Conservation (phyloP, 2,329 filamentous ascomycete genomes). For the Penicillium olsonii region DNA sequence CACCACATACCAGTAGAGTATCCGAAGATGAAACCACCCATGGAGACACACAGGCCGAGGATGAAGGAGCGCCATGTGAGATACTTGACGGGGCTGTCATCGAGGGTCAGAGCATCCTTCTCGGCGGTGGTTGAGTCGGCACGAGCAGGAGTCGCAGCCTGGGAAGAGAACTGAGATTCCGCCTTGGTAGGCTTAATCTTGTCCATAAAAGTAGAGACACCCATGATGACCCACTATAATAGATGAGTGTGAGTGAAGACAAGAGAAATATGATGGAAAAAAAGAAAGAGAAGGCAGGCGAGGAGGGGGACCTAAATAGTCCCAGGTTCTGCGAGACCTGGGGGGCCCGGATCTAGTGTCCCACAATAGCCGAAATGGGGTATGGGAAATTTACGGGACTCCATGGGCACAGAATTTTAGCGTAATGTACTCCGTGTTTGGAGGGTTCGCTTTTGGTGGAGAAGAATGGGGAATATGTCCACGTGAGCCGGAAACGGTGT, state of each 20-base stretch:
- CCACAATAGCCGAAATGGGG: constrained; percentile 24
- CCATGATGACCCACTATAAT: constrained; percentile 24
- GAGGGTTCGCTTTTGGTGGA: constrained; percentile 22
- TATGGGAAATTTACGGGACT: constrained; percentile 23
- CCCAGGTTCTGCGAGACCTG: constrained; percentile 22
- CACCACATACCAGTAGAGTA: constrained; percentile 42
- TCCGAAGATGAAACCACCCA: constrained; percentile 52
- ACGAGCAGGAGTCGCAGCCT: constrained; percentile 35
- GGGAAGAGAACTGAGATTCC: constrained; percentile 34
- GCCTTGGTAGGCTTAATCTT: constrained; percentile 31
- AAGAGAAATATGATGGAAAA: constrained; percentile 3
- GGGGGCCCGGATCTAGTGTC: constrained; percentile 36
- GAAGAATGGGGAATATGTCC: constrained; percentile 27
- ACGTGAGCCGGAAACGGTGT: constrained; percentile 21
- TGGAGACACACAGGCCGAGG: constrained; percentile 48
- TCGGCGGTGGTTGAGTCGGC: constrained; percentile 32
- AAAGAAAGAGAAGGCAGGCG: constrained; percentile 15
- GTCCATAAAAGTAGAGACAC: constrained; percentile 30
- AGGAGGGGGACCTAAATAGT: constrained; percentile 28
- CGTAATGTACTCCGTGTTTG: constrained; percentile 25
- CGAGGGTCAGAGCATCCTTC: constrained; percentile 35
- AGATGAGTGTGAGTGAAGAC: neutral
- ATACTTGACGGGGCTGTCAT: constrained; percentile 46
- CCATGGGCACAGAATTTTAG: constrained; percentile 20
- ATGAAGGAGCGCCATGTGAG: constrained; percentile 46